Percentiles rank a stretch among this genome's conserved stretches.
Evolutionary conservation across 2,329 filamentous ascomycete genomes (phyloP).

Genomic region (Colletotrichum sp.): DNA sequence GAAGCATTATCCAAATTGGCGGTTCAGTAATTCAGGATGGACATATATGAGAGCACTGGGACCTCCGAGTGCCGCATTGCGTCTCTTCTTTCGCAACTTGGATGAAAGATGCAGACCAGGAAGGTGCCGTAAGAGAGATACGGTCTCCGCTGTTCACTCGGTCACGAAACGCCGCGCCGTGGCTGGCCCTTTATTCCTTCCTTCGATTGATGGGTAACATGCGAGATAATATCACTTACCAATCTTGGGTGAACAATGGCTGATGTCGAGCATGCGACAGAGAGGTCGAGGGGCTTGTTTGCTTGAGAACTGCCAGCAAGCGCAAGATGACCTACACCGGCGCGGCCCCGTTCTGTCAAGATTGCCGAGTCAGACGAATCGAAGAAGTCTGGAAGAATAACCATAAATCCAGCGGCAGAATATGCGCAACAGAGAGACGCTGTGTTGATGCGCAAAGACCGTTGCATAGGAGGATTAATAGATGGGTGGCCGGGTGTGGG

Average conservation of each 20-base stretch:
- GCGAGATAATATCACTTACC: not conserved
- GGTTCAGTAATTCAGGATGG: not conserved
- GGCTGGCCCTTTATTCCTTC: not conserved
- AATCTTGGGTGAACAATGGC: not conserved
- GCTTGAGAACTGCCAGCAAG: not conserved
- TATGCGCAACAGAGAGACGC: constrained; percentile 2
- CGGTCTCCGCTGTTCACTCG: not conserved
- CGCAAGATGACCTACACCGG: not conserved
- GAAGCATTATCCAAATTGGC: not conserved
- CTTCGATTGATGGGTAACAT: not conserved
- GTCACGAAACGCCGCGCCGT: not conserved
- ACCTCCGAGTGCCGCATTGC: not conserved
- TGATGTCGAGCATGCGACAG: not conserved
- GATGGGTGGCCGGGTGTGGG: constrained; percentile 4
- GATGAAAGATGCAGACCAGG: not conserved
- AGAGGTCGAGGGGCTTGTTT: not conserved
- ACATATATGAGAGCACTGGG: not conserved
- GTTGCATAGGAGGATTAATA: constrained; percentile 10
- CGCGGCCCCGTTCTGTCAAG: not conserved
- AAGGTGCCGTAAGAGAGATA: not conserved
- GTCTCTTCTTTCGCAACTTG: not conserved
- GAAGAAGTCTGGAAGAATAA: not conserved
- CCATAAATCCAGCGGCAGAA: not conserved
- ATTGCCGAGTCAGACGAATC: not conserved
- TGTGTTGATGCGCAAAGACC: not conserved